Evolutionary conservation across 768 basidiomycete species (phyloP).

Genomic region (Mrakia frigida): DNA sequence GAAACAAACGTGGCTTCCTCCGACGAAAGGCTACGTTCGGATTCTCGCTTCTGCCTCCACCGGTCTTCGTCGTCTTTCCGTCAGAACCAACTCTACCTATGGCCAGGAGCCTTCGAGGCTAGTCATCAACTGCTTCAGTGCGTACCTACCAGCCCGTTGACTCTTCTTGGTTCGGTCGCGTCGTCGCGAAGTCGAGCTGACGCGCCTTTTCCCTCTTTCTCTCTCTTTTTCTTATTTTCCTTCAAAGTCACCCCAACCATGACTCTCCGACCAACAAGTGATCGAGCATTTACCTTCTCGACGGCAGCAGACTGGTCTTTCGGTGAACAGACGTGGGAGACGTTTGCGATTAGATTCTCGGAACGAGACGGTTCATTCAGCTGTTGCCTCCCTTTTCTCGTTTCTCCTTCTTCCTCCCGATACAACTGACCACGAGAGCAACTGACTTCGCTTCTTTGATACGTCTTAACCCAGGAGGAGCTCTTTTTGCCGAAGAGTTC

Average conservation of each 20-base stretch:
- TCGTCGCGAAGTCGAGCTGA: not conserved
- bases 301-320: slow-evolving; percentile 13
- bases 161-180: too few relatives aligned
- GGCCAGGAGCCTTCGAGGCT: not conserved
- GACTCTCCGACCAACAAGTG: not conserved
- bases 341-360: not conserved
- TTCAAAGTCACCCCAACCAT: not conserved
- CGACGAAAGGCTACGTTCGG: not conserved
- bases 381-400: not conserved
- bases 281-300: not conserved
- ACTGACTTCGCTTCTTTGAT: too few relatives aligned
- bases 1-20: not conserved
- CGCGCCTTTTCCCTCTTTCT: not conserved
- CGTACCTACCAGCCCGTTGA: too few relatives aligned
- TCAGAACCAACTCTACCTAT: not conserved
- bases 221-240: not conserved
- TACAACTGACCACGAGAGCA: not conserved
- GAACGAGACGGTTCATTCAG: not conserved
- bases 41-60: slow-evolving; percentile 1
- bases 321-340: slow-evolving; percentile 10
- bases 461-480: not conserved
- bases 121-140: slow-evolving; percentile 13
- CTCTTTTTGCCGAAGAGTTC: not conserved
- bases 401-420: not conserved
- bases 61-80: not conserved